Evolutionary conservation across 306 rosid genomes (phyloP).

Genomic region (Prunus mira): DNA sequence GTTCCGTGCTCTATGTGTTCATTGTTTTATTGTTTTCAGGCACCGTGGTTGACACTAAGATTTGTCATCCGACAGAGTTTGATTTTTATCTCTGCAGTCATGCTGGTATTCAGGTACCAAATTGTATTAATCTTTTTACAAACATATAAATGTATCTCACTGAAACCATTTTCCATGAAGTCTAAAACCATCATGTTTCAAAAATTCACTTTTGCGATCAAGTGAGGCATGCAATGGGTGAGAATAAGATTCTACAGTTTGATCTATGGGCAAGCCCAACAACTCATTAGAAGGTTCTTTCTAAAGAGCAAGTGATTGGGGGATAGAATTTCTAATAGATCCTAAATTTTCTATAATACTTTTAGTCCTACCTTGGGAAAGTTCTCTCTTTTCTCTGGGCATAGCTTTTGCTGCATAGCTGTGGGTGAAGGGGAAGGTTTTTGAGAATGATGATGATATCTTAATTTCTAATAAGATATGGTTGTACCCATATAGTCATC

Average conservation of each 20-base stretch:
- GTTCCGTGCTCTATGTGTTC: neutral
- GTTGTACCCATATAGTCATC: neutral
- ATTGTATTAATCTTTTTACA: neutral
- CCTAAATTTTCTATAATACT: too few species aligned
- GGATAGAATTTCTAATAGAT: too few species aligned
- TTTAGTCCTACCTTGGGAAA: too few species aligned
- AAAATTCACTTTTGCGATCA: neutral
- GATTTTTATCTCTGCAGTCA: slow-evolving; percentile 97
- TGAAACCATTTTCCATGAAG: neutral
- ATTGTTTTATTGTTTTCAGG: slow-evolving; percentile 41
- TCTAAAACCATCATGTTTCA: neutral
- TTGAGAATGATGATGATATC: neutral
- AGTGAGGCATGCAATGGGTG: neutral
- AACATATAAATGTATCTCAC: neutral
- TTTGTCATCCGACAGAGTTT: slow-evolving; percentile 89
- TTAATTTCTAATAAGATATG: neutral
- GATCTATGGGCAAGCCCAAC: too few species aligned
- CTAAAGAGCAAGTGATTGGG: too few species aligned
- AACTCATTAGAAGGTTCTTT: too few species aligned
- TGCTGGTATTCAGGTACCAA: slow-evolving; percentile 80
- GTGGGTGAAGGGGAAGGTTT: neutral
- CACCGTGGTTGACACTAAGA: slow-evolving; percentile 81
- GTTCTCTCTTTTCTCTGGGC: too few species aligned
- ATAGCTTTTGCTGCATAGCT: too few species aligned
- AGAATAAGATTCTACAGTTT: too few species aligned